These are phyloP conservation scores for Irpex sp. DNA, from an alignment of 1,284 basidiomycete genomes.

Conservation along the genomic window DNA sequence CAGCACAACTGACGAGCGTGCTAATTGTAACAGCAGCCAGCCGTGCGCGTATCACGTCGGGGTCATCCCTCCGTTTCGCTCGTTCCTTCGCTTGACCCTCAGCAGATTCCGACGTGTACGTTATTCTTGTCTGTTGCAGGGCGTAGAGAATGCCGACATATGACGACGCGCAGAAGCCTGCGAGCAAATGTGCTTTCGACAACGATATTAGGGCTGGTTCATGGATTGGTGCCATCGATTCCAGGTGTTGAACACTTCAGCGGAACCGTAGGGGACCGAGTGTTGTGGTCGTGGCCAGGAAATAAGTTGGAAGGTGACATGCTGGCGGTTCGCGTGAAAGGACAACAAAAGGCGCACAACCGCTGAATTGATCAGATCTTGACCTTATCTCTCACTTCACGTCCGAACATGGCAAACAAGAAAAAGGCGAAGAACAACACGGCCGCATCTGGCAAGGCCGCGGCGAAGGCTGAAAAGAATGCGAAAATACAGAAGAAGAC, in stretches of 20 bases:
- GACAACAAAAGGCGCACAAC: not conserved
- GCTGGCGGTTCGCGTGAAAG: not conserved
- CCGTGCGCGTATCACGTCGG: conserved; percentile 69
- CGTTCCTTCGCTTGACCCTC: conserved; percentile 12
- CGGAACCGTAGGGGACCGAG: not conserved
- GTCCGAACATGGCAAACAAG: conserved; percentile 20
- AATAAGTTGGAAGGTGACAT: not conserved
- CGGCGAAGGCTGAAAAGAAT: conserved; percentile 69
- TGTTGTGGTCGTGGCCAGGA: not conserved
- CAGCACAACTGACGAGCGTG: conserved; percentile 47
- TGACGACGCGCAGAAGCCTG: conserved; percentile 25
- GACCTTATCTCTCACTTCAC: not conserved
- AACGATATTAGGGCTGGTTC: conserved; percentile 14
- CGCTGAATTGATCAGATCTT: not conserved
- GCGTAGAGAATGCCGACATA: conserved; percentile 31
- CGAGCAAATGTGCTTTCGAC: conserved; percentile 24
- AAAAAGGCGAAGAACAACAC: conserved; percentile 37
- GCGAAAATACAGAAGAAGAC: conserved; percentile 66
- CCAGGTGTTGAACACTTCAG: not conserved
- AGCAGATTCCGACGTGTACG: conserved; percentile 16
- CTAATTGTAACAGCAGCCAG: conserved; percentile 55
- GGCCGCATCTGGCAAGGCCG: conserved; percentile 33
- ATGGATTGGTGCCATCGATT: not conserved
- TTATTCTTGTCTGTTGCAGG: conserved; percentile 25
- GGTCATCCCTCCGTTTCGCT: conserved; percentile 53